A percentile compares a stretch with the other conserved stretches of the same genome.
Evolutionary conservation across 148 eudicot genomes (phyloP).

Genomic region (Selenicereus undatus): DNA sequence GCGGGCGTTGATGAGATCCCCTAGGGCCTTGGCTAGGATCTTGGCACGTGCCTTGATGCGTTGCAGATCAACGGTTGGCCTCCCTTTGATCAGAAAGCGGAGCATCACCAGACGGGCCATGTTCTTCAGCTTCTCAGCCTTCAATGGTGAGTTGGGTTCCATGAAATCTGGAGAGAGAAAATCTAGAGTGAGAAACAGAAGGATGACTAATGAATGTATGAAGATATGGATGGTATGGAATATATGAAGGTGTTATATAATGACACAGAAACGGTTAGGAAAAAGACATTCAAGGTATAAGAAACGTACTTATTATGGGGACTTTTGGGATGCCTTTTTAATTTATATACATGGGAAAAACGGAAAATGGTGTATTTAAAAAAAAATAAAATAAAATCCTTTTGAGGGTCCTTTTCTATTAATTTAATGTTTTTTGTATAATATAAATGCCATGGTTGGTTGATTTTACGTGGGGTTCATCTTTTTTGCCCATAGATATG

Average conservation of each 20-base stretch:
- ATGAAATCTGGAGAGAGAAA: neutral
- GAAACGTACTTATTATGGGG: neutral
- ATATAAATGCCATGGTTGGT: slow-evolving; percentile 6
- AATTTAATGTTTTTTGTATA: slow-evolving; percentile 5
- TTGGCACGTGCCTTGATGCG: slow-evolving; percentile 38
- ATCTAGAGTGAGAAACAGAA: neutral
- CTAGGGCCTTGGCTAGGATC: slow-evolving; percentile 35
- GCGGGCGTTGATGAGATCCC: slow-evolving; percentile 35
- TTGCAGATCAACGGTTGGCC: slow-evolving; percentile 37
- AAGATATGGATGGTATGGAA: neutral
- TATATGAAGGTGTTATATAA: neutral
- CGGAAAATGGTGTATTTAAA: neutral
- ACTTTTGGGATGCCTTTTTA: neutral
- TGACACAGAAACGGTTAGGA: slow-evolving; percentile 2
- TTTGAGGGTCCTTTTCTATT: slow-evolving; percentile 5
- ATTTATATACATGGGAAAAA: neutral
- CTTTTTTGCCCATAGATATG: slow-evolving; percentile 2
- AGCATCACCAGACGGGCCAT: slow-evolving; percentile 5
- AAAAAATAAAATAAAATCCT: neutral
- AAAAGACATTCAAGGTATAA: slow-evolving; percentile 11
- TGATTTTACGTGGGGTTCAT: slow-evolving; percentile 10
- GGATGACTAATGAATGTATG: neutral
- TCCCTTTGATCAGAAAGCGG: slow-evolving; percentile 11
- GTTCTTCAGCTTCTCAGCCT: slow-evolving; percentile 3
- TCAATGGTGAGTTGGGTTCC: slow-evolving; percentile 8